phyloP scores from a whole-genome alignment of 257 asterid species.

The Scutellaria minor region DNA sequence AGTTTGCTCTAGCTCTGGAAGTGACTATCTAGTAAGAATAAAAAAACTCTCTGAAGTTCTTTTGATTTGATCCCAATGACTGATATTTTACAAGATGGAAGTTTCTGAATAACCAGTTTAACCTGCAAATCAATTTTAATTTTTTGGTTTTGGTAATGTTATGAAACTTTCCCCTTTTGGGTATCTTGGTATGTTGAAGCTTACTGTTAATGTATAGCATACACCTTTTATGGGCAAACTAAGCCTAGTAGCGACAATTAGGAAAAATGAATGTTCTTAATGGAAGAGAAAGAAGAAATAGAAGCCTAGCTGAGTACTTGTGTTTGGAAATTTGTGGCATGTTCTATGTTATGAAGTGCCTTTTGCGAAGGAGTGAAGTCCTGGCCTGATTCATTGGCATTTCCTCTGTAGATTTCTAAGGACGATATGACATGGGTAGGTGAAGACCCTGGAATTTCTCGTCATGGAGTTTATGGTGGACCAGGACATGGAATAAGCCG shows the following conservation, averaged over 20 bases:
- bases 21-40: too few relatives aligned
- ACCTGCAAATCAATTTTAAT: too few relatives aligned
- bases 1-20: neutral
- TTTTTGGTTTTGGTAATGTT: conserved; percentile 1
- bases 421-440: conserved; percentile 69
- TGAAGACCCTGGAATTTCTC: conserved; percentile 56
- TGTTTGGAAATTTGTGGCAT: neutral
- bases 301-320: conserved; percentile 10
- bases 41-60: too few relatives aligned
- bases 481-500: conserved; percentile 49
- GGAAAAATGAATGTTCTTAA: neutral
- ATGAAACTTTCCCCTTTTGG: neutral
- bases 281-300: neutral
- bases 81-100: too few relatives aligned
- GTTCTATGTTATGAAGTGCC: neutral
- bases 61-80: too few relatives aligned
- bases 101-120: too few relatives aligned
- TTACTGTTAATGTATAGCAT: neutral
- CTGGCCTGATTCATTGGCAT: conserved; percentile 15
- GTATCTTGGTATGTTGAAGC: neutral
- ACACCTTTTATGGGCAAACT: neutral
- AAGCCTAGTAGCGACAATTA: neutral
- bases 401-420: conserved; percentile 53
- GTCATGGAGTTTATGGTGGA: conserved; percentile 52
- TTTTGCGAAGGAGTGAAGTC: conserved; percentile 1